Evolutionary conservation across 257 asterid species (phyloP).

Genomic region (Solanum rostratum): DNA sequence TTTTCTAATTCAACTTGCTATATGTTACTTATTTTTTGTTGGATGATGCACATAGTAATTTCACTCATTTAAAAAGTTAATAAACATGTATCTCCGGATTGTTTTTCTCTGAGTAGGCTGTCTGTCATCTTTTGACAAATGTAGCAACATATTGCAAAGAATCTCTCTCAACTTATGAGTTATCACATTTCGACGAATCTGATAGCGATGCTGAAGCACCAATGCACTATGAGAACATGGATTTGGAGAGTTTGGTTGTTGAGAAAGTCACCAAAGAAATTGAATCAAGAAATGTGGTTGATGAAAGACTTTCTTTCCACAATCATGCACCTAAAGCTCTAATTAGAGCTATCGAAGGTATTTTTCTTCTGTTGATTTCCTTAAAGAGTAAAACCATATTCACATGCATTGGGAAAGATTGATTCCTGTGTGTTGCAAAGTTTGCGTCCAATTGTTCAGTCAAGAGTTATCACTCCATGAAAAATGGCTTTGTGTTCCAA

Average conservation of each 20-base stretch:
- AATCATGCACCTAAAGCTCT: slow-evolving; percentile 29
- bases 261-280: slow-evolving; percentile 48
- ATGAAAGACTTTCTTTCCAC: slow-evolving; percentile 37
- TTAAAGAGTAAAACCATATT: neutral
- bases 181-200: slow-evolving; percentile 48
- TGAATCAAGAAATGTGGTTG: slow-evolving; percentile 37
- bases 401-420: neutral
- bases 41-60: neutral
- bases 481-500: neutral
- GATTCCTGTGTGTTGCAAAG: neutral
- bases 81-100: neutral
- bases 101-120: slow-evolving; percentile 44
- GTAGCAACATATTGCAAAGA: slow-evolving; percentile 62
- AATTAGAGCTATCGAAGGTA: slow-evolving; percentile 57
- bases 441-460: neutral
- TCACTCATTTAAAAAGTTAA: neutral
- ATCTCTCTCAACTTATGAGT: slow-evolving; percentile 42
- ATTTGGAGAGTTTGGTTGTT: slow-evolving; percentile 45
- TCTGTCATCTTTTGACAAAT: slow-evolving; percentile 77
- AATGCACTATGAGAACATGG: slow-evolving; percentile 61
- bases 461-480: neutral
- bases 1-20: neutral
- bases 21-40: neutral
- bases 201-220: slow-evolving; percentile 34
- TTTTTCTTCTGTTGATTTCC: neutral